phyloP scores from a whole-genome alignment of 306 rosid species.

The Chamaecrista fasciculata region DNA sequence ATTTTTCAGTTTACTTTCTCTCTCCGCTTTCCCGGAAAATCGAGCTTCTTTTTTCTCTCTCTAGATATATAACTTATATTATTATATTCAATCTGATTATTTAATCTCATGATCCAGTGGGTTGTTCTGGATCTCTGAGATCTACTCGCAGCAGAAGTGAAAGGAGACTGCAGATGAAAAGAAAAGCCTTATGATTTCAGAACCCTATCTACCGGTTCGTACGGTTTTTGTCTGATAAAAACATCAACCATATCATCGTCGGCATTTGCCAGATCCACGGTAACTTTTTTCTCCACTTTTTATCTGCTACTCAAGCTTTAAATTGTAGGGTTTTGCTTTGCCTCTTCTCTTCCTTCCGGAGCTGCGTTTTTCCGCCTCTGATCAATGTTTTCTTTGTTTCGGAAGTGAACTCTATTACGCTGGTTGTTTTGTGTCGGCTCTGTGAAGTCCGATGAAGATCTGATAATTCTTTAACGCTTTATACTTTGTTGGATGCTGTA shows the following conservation, averaged over 20 bases:
- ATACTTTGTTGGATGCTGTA: background rate
- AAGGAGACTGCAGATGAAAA: constrained; percentile 29
- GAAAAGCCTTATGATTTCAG: constrained; percentile 26
- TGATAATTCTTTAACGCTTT: constrained; percentile 8
- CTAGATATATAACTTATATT: background rate
- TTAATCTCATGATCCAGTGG: constrained; percentile 17
- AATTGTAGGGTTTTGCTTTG: constrained; percentile 23
- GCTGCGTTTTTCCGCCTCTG: background rate
- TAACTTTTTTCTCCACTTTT: constrained; percentile 17
- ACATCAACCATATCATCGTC: constrained; percentile 27
- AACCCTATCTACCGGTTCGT: constrained; percentile 41
- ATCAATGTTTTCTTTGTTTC: background rate
- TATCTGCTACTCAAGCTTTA: background rate
- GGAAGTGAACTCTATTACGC: constrained; percentile 15
- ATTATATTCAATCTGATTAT: background rate
- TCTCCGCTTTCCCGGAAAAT: constrained; percentile 21
- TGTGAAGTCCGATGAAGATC: constrained; percentile 25
- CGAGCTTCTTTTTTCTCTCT: background rate
- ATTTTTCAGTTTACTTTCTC: background rate
- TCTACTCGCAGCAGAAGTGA: constrained; percentile 41
- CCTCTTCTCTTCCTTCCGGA: background rate
- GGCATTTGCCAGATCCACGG: constrained; percentile 49
- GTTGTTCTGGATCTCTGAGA: constrained; percentile 40
- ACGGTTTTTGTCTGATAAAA: constrained; percentile 21
- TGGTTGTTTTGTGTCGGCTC: background rate